Base-by-base conservation (phyloP, 208 protist genomes). In the Trypanosoma scelopori region DNA sequence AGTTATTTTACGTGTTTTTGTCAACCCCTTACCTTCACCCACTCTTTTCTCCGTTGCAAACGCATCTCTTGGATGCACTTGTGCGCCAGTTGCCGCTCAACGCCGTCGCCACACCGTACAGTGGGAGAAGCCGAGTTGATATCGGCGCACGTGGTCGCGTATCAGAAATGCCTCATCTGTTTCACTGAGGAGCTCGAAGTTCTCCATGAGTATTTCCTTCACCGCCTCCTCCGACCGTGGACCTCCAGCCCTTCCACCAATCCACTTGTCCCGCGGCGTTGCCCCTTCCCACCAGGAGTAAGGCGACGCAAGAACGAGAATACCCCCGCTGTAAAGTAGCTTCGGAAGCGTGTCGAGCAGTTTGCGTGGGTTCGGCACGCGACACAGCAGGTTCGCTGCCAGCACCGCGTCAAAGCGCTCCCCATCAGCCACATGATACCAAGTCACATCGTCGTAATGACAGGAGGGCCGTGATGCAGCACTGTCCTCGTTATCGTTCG, bases 91-190 rank as follows among this genome's bases (percentile, higher is more conserved):
- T 27, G n/a, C 2, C 39, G 20, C 4, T 68, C 37, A 76, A 35
- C 61, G 49, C 2, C 57, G 45, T 1, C 65, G 57, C 87, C 84
- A 95, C 23, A 95, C 81, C 0, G 79, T 92, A 69, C 85, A 93
- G 76, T 97, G 84, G 0, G 85, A 78, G 39, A 96, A 82, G 25
- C 85, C 87, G 43, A 92, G 77, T 59, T 97, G 92, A 70, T 94
- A 94, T 47, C 93, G 93, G 7, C 91, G 77, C 25, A 82, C 59
- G 59, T 93, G 87, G 32, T 96, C 85, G 20, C 92, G 85, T 63
- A 97, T 96, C 23, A 97, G 69, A 60, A 97, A 97, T 18, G 77
- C 77, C 77, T 93, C 84, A 55, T 97, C 89, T 6, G 58, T 73
- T 45, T 88, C 81, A 28, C 35, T 69, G n/a, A 92, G 74, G 4